Percentiles rank a stretch among this genome's conserved stretches.
Evolutionary conservation across 2,329 filamentous ascomycete species (phyloP).

Genomic region (Aureobasidium musti): DNA sequence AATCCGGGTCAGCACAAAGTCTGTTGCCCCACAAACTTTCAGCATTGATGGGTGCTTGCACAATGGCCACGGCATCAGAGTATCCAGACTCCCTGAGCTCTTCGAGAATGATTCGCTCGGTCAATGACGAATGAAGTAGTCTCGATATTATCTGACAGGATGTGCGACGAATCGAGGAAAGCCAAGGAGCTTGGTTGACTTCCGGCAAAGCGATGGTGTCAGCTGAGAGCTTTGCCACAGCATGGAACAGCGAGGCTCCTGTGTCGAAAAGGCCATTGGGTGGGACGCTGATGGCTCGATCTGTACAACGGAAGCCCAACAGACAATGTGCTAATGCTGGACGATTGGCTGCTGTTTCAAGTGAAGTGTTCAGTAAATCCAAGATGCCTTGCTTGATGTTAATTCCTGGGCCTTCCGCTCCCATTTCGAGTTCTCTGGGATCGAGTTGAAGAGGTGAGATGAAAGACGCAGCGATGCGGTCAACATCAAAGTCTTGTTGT

Average conservation of each 20-base stretch:
- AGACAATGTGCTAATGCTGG: constrained; percentile 90
- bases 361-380: constrained; percentile 79
- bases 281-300: constrained; percentile 68
- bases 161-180: constrained; percentile 43
- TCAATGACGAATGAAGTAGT: constrained; percentile 81
- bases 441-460: constrained; percentile 65
- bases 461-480: constrained; percentile 75
- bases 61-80: constrained; percentile 73
- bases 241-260: constrained; percentile 78
- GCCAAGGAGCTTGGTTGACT: constrained; percentile 64
- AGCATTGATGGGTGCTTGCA: constrained; percentile 69
- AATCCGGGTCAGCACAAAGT: constrained; percentile 61
- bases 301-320: constrained; percentile 79
- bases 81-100: constrained; percentile 76
- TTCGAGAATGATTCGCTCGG: constrained; percentile 70
- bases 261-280: constrained; percentile 69
- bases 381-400: constrained; percentile 77
- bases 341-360: constrained; percentile 70
- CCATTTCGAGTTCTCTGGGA: constrained; percentile 70
- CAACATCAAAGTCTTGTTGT: constrained; percentile 75
- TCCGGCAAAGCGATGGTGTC: constrained; percentile 67
- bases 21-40: constrained; percentile 73
- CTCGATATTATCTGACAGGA: constrained; percentile 65
- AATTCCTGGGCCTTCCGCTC: constrained; percentile 70
- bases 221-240: constrained; percentile 70